Percentiles rank a stretch among this genome's conserved stretches.
Evolutionary conservation across 192 early-diverging fungal species (phyloP).

Genomic region (Lobosporangium transversale): DNA sequence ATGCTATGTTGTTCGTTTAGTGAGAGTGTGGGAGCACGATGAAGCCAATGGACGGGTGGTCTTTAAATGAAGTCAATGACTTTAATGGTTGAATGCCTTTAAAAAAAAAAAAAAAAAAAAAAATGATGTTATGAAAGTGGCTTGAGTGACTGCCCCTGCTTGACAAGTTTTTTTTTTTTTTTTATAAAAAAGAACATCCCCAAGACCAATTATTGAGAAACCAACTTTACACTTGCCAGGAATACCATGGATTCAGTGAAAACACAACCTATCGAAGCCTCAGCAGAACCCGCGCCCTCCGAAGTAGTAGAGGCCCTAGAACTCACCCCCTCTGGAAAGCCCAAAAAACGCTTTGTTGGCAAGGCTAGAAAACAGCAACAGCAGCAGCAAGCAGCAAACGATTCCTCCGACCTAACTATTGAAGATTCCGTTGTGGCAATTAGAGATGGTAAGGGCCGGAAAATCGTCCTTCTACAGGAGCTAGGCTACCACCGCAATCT

Average conservation of each 20-base stretch:
- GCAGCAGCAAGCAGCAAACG: slow-evolving; percentile 15
- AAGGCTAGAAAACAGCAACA: slow-evolving; percentile 48
- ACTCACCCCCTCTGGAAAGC: slow-evolving; percentile 50
- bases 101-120: slow-evolving; percentile 35
- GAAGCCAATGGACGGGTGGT: too few relatives aligned
- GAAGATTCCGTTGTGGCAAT: slow-evolving; percentile 63
- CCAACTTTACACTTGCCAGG: too few relatives aligned
- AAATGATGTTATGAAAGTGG: slow-evolving; percentile 11
- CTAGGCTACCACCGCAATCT: background rate
- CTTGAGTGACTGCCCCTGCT: slow-evolving; percentile 1
- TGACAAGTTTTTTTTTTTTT: too few relatives aligned
- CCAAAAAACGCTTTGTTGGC: slow-evolving; percentile 64
- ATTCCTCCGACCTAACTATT: slow-evolving; percentile 45
- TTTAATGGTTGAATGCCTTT: too few relatives aligned
- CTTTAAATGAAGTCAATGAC: too few relatives aligned
- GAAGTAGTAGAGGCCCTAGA: slow-evolving; percentile 4
- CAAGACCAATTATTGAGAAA: too few relatives aligned
- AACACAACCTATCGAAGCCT: background rate
- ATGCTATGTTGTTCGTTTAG: background rate
- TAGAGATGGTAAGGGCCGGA: slow-evolving; percentile 44
- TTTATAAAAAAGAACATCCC: background rate
- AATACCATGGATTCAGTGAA: slow-evolving; percentile 5
- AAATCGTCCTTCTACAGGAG: background rate
- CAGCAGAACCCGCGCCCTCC: background rate
- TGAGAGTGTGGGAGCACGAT: background rate